phyloP scores from a whole-genome alignment of 208 protist genomes.

The Wallacemonas collosoma region DNA sequence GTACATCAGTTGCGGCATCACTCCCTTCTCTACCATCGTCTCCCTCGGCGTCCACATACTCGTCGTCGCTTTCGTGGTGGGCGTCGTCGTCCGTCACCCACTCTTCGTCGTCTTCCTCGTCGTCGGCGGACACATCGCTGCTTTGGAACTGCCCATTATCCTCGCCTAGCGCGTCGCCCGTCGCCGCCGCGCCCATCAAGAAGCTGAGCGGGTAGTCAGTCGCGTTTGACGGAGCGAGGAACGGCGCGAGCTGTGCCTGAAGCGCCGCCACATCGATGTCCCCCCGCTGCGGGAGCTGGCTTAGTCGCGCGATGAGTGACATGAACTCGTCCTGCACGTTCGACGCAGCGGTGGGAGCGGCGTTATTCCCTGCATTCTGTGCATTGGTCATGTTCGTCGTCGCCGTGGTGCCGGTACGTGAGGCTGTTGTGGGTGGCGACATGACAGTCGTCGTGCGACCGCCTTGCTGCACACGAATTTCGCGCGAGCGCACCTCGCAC shows the following conservation, averaged over 20 bases:
- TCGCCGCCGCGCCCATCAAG: not conserved
- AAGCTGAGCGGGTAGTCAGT: too few species aligned
- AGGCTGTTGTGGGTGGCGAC: not conserved
- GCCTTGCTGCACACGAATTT: slow-evolving; percentile 42
- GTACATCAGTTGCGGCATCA: too few species aligned
- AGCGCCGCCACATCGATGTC: not conserved
- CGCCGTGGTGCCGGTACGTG: not conserved
- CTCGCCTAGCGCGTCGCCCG: not conserved
- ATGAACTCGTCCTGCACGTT: not conserved
- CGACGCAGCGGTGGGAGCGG: too few species aligned
- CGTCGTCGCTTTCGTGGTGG: not conserved
- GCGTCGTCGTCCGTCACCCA: slow-evolving; percentile 5
- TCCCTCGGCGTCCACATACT: not conserved
- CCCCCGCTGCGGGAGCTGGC: not conserved
- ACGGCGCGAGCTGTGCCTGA: not conserved
- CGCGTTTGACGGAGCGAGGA: not conserved
- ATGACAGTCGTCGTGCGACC: slow-evolving; percentile 29
- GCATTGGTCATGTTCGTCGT: not conserved
- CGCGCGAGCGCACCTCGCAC: slow-evolving; percentile 51
- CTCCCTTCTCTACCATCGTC: not conserved
- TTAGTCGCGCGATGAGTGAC: slow-evolving; percentile 2
- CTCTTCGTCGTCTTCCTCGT: slow-evolving; percentile 24
- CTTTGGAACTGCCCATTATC: not conserved
- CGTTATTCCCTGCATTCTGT: not conserved
- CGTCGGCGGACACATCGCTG: slow-evolving; percentile 21